Percentiles rank a stretch among this genome's conserved stretches.
Evolutionary conservation across 768 basidiomycete genomes (phyloP).

Genomic region (Russula sp.): DNA sequence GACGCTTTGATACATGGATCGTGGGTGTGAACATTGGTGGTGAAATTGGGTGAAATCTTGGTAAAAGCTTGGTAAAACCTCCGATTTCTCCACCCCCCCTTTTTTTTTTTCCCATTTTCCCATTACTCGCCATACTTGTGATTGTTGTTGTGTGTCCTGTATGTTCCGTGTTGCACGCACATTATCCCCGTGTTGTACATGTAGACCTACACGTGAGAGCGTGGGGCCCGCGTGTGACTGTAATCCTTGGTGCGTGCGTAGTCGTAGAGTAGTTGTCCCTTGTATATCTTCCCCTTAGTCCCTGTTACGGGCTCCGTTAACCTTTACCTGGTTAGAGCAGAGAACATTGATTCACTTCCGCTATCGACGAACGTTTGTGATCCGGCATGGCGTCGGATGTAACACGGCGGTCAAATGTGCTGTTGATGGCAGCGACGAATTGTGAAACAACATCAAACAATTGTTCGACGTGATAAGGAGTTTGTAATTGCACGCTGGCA

Average conservation of each 20-base stretch:
- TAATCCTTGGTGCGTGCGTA: conserved; percentile 11
- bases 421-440: neutral
- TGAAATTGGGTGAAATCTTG: neutral
- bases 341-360: conserved; percentile 2
- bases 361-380: neutral
- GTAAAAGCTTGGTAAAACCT: neutral
- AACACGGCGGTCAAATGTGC: neutral
- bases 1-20: conserved; percentile 67
- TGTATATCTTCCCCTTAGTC: neutral
- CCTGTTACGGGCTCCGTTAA: neutral
- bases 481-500: neutral
- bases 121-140: neutral
- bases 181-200: conserved; percentile 9
- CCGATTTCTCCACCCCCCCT: neutral
- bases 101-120: neutral
- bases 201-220: neutral
- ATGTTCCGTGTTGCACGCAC: neutral
- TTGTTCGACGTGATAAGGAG: neutral
- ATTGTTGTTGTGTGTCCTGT: conserved; percentile 3
- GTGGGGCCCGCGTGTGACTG: neutral
- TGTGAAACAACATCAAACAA: no score
- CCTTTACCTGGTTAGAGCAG: conserved; percentile 11
- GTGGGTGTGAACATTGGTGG: conserved; percentile 42
- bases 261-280: conserved; percentile 1
- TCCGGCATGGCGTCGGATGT: neutral